Conservation (phyloP, 768 basidiomycete genomes). For the Rhizopogon rudus region DNA sequence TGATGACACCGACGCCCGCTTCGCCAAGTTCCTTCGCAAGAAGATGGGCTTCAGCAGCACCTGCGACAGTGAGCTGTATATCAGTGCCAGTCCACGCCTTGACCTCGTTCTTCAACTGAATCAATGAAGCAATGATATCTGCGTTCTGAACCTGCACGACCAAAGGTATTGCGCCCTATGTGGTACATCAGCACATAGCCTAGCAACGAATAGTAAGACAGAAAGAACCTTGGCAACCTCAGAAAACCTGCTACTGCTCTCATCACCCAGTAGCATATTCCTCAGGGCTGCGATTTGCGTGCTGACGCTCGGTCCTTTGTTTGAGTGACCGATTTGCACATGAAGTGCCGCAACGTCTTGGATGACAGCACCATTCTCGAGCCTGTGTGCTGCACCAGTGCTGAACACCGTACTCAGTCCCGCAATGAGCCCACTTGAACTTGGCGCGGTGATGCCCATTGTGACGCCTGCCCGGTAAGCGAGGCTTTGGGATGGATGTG, state of each 20-base stretch:
- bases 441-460: slow-evolving; percentile 53
- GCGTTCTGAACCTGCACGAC: slow-evolving; percentile 73
- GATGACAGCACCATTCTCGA: slow-evolving; percentile 54
- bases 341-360: slow-evolving; percentile 61
- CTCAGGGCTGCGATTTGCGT: slow-evolving; percentile 78
- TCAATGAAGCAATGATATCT: slow-evolving; percentile 76
- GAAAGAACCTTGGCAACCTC: slow-evolving; percentile 38
- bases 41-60: slow-evolving; percentile 66
- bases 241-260: slow-evolving; percentile 27
- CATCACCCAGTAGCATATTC: slow-evolving; percentile 44
- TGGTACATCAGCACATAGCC: not conserved
- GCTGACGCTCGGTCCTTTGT: slow-evolving; percentile 53
- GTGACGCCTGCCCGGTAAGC: slow-evolving; percentile 67
- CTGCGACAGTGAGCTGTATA: slow-evolving; percentile 58
- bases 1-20: slow-evolving; percentile 66
- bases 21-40: slow-evolving; percentile 68
- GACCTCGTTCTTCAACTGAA: slow-evolving; percentile 63
- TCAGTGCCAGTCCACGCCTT: slow-evolving; percentile 38
- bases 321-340: slow-evolving; percentile 46
- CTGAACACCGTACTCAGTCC: slow-evolving; percentile 59
- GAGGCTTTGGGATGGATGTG: slow-evolving; percentile 38
- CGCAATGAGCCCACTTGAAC: slow-evolving; percentile 42
- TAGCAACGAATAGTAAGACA: not conserved
- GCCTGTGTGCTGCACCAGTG: slow-evolving; percentile 48
- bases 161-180: slow-evolving; percentile 64